Evolutionary conservation across 495 filamentous ascomycete species (phyloP), one percentile per base, ranked within the genome.

Genomic region (Neurospora sp.): DNA sequence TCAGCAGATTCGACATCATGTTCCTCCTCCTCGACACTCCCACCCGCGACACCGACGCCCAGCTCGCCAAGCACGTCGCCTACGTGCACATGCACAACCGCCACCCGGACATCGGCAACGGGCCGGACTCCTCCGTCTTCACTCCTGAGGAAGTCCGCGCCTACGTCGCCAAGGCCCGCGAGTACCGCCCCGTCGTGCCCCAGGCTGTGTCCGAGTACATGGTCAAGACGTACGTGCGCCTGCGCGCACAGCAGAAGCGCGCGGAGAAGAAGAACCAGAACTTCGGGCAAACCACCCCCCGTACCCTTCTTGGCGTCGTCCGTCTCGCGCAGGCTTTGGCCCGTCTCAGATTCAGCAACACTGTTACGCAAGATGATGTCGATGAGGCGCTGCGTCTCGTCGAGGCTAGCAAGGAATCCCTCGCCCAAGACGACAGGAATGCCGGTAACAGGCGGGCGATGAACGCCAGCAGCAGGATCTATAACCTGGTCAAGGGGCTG

Each of bases 41-140:
- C 2, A 90, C 88, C 4, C 90, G 92, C 40, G 96, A 99, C 37
- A 86, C 87, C 4, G 96, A 99, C 80, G 94, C 96, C 76, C 92
- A 97, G 79, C 88, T 99, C n/a, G 96, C 95, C 43, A 90, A 90
- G 78, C 96, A 99, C 85, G 96, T 99, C 75, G 92, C 96, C 40
- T 93, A 94, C 82, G 96, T 99, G 34, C 96, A 99, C 83, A 98
- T 98, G 93, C 90, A 98, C 84, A 95, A 92, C 85, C 90, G 89
- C 73, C 96, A 98, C 81, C 96, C 96, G 0, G 96, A 98, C 74
- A 88, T 86, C 24, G 80, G 83, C 71, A 86, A 86, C n/a, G 78
- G 69, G 13, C 38, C n/a, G 15, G 81, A 79, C 71, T 83, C 77
- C 36, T 82, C 94, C 24, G 86, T 96, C 79, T 96, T 99, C 81